phyloP scores from a whole-genome alignment of 2,329 filamentous ascomycete species.

The Coniochaeta hoffmannii region DNA sequence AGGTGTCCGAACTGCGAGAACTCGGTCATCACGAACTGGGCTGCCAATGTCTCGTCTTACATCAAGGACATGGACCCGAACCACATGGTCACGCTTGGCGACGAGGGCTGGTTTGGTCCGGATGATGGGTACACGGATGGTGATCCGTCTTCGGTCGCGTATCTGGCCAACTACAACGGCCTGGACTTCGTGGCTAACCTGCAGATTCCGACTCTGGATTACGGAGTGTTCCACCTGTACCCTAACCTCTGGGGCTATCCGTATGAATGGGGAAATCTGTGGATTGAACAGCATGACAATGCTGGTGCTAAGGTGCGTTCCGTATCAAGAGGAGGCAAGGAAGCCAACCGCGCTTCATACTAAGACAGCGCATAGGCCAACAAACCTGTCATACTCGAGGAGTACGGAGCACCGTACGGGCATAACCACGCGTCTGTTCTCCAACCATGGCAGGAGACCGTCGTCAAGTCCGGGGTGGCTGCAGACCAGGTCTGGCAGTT shows the following conservation, averaged over 20 bases:
- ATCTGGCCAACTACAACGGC: conserved; percentile 13
- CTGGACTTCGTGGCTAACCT: conserved; percentile 28
- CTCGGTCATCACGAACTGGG: conserved; percentile 52
- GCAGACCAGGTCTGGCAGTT: conserved; percentile 11
- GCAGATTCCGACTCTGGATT: conserved; percentile 29
- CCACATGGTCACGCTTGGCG: conserved; percentile 58
- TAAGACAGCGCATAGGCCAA: not conserved
- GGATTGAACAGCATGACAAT: conserved; percentile 2
- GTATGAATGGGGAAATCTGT: conserved; percentile 1
- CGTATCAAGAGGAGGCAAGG: too few species aligned
- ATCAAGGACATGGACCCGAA: conserved; percentile 53
- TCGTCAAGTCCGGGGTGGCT: conserved; percentile 7
- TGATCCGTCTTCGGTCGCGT: conserved; percentile 15
- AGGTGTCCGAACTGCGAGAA: conserved; percentile 53
- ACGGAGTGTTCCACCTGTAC: conserved; percentile 35
- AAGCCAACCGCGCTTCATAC: too few species aligned
- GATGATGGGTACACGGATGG: conserved; percentile 7
- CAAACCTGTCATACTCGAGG: conserved; percentile 10
- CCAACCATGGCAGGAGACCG: conserved; percentile 10
- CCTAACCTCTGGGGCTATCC: conserved; percentile 12
- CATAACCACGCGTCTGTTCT: conserved; percentile 8
- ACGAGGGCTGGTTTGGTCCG: conserved; percentile 31
- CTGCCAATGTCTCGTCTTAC: conserved; percentile 45
- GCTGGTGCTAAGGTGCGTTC: not conserved
- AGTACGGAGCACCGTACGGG: conserved; percentile 8